Evolutionary conservation across 1,284 basidiomycete species (phyloP).

Genomic region (Sporisorium scitamineum): DNA sequence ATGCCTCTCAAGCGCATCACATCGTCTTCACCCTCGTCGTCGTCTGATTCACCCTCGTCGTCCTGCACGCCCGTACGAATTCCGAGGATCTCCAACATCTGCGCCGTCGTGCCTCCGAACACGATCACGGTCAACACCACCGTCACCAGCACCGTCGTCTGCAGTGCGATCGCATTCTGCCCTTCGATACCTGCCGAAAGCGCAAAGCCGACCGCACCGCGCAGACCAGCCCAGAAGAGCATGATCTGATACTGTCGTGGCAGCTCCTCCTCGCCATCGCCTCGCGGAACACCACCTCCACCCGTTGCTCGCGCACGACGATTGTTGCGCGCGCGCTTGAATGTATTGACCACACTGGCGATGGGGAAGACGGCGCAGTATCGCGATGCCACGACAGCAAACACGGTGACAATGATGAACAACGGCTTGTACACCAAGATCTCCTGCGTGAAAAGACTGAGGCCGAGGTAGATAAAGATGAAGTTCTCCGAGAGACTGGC

Average conservation of each 20-base stretch:
- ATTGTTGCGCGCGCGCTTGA: conserved; percentile 85
- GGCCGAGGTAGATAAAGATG: conserved; percentile 98
- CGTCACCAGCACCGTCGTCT: conserved; percentile 93
- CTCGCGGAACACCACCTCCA: conserved; percentile 45
- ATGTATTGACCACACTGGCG: conserved; percentile 91
- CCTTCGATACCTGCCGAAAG: conserved; percentile 95
- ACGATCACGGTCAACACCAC: conserved; percentile 94
- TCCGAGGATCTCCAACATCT: conserved; percentile 97
- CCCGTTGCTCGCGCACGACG: conserved; percentile 46
- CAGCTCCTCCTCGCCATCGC: conserved; percentile 52
- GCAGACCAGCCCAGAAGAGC: conserved; percentile 97
- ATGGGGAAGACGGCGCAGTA: conserved; percentile 97
- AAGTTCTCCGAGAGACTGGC: conserved; percentile 90
- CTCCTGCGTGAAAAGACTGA: conserved; percentile 92
- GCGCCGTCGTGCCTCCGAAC: conserved; percentile 94
- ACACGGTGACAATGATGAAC: conserved; percentile 77
- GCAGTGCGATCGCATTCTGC: conserved; percentile 86
- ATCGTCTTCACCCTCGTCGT: conserved; percentile 53
- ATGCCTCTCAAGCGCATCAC: conserved; percentile 40
- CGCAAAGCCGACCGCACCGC: conserved; percentile 96
- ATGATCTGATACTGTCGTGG: conserved; percentile 68
- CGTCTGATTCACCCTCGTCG: conserved; percentile 78
- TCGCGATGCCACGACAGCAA: conserved; percentile 91
- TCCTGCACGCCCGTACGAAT: conserved; percentile 87
- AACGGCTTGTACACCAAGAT: conserved; percentile 92